Evolutionary conservation across 768 basidiomycete genomes (phyloP).

Genomic region (Mrakia gelida): DNA sequence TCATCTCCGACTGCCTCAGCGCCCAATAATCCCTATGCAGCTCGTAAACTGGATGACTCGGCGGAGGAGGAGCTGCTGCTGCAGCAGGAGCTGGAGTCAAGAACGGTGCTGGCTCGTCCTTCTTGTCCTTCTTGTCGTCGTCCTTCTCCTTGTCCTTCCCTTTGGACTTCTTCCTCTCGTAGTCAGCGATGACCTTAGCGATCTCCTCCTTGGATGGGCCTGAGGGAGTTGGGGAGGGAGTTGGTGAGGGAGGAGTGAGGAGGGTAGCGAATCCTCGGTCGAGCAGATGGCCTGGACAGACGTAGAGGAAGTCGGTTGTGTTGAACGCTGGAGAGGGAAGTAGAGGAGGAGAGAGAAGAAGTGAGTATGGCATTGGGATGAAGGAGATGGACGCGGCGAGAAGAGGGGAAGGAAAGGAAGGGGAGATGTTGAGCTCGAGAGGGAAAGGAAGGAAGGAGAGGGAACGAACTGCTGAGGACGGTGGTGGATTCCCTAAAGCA

Average conservation of each 20-base stretch:
- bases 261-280: slow-evolving; percentile 28
- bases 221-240: background rate
- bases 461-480: slow-evolving; percentile 22
- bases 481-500: slow-evolving; percentile 30
- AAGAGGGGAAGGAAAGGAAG: no score
- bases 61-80: background rate
- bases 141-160: slow-evolving; percentile 7
- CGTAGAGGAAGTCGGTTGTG: slow-evolving; percentile 31
- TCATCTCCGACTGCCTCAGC: slow-evolving; percentile 17
- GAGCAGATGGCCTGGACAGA: slow-evolving; percentile 16
- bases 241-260: slow-evolving; percentile 8
- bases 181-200: slow-evolving; percentile 28
- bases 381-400: no score
- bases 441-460: no score
- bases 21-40: slow-evolving; percentile 23
- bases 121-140: slow-evolving; percentile 1
- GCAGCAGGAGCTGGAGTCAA: slow-evolving; percentile 1
- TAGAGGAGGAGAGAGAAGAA: background rate
- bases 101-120: background rate
- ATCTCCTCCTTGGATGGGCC: slow-evolving; percentile 30
- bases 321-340: slow-evolving; percentile 10
- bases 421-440: background rate
- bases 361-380: background rate
- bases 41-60: slow-evolving; percentile 11
- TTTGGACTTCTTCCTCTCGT: slow-evolving; percentile 26